phyloP scores from a whole-genome alignment of 805 yeast genomes.

The Cyberlindnera misumaiensis region DNA sequence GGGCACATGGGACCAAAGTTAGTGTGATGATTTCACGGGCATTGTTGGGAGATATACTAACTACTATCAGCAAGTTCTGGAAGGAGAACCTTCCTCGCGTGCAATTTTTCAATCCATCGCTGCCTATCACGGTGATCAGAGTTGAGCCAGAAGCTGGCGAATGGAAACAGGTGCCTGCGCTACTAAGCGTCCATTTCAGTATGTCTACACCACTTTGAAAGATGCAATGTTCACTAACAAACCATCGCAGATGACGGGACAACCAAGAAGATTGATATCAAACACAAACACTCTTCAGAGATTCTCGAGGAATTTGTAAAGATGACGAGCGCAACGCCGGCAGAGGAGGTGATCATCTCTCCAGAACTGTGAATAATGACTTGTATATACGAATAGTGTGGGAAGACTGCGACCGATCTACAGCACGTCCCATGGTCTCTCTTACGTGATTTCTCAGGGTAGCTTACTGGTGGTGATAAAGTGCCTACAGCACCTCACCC shows the following conservation, averaged over 20 bases:
- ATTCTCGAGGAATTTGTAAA: conserved; percentile 53
- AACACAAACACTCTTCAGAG: conserved; percentile 37
- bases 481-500: no score
- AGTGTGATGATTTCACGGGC: no score
- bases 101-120: conserved; percentile 73
- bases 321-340: conserved; percentile 43
- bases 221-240: conserved; percentile 1
- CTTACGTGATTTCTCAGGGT: no score
- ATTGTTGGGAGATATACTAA: no score
- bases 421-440: no score
- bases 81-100: conserved; percentile 65
- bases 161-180: conserved; percentile 35
- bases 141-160: conserved; percentile 40
- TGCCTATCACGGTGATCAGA: conserved; percentile 55
- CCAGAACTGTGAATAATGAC: conserved; percentile 1
- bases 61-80: conserved; percentile 55
- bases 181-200: conserved; percentile 33
- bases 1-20: conserved; percentile 56
- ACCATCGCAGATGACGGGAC: conserved; percentile 26
- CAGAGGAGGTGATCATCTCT: conserved; percentile 28
- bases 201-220: conserved; percentile 7
- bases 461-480: no score
- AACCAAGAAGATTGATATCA: conserved; percentile 44
- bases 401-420: background rate
- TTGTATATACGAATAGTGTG: no score